phyloP scores from a whole-genome alignment of 2,329 filamentous ascomycete species.

The Aspergillus alliaceus region DNA sequence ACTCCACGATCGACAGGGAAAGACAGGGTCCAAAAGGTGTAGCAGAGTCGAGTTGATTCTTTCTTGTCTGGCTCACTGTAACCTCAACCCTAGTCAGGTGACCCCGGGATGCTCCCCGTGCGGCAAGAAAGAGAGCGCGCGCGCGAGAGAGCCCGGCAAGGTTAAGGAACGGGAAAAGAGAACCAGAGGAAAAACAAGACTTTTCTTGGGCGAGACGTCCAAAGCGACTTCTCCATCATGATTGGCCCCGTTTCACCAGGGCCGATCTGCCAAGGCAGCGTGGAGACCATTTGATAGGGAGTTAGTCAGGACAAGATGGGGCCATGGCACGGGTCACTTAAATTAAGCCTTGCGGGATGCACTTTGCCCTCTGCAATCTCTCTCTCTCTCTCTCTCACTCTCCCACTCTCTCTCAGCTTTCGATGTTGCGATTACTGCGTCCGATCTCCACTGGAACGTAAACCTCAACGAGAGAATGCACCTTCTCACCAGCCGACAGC shows the following conservation, averaged over 20 bases:
- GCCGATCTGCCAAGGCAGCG: not conserved
- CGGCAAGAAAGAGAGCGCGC: not conserved
- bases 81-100: not conserved
- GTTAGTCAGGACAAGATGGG: not conserved
- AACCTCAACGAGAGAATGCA: not conserved
- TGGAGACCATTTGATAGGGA: not conserved
- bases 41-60: not conserved
- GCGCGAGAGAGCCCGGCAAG: not conserved
- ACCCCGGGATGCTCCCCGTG: no score
- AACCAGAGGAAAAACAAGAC: not conserved
- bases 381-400: not conserved
- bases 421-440: no score
- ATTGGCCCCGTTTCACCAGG: not conserved
- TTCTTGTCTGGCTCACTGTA: not conserved
- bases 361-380: not conserved
- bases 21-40: not conserved
- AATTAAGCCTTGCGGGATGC: slow-evolving; percentile 1
- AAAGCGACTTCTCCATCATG: no score
- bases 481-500: not conserved
- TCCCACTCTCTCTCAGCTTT: not conserved
- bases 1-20: not conserved
- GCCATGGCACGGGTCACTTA: not conserved
- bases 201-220: not conserved
- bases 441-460: no score
- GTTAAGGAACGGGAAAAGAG: not conserved